phyloP scores from a whole-genome alignment of 2,329 filamentous ascomycete species.

The Xylaria sp. region DNA sequence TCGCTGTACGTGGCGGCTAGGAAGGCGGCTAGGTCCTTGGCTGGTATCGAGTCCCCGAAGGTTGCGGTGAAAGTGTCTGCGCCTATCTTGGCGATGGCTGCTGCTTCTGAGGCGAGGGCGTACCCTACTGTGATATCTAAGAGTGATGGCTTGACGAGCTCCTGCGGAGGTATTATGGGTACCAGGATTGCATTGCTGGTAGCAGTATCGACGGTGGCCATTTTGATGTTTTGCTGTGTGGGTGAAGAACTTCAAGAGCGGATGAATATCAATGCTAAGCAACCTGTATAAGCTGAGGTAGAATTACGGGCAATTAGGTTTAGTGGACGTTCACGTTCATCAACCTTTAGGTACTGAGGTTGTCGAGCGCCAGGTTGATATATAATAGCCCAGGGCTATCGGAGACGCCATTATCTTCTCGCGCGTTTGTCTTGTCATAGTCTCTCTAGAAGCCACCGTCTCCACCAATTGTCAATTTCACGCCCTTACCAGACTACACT shows the following conservation, averaged over 20 bases:
- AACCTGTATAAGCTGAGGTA: no score
- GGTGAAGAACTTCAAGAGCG: no score
- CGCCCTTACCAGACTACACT: constrained; percentile 19
- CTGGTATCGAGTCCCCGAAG: constrained; percentile 45
- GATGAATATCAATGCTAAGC: not conserved
- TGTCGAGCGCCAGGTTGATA: not conserved
- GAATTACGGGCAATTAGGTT: no score
- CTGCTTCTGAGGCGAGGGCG: constrained; percentile 42
- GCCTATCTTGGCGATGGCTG: constrained; percentile 45
- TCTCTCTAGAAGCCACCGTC: not conserved
- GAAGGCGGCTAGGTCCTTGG: constrained; percentile 43
- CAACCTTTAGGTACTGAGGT: no score
- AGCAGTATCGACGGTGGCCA: constrained; percentile 10
- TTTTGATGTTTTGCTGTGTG: constrained; percentile 11
- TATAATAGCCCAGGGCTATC: not conserved
- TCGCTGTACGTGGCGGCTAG: constrained; percentile 42
- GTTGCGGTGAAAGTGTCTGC: constrained; percentile 44
- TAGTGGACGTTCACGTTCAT: no score
- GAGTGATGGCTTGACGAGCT: constrained; percentile 5
- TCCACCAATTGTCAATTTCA: constrained; percentile 22
- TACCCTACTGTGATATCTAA: constrained; percentile 39
- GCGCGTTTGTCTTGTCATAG: not conserved
- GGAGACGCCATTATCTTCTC: not conserved
- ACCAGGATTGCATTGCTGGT: constrained; percentile 7
- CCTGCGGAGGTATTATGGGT: not conserved